These are phyloP conservation scores for Jackrogersella multiformis DNA, from an alignment of 495 filamentous ascomycete species.

Conservation along the genomic window DNA sequence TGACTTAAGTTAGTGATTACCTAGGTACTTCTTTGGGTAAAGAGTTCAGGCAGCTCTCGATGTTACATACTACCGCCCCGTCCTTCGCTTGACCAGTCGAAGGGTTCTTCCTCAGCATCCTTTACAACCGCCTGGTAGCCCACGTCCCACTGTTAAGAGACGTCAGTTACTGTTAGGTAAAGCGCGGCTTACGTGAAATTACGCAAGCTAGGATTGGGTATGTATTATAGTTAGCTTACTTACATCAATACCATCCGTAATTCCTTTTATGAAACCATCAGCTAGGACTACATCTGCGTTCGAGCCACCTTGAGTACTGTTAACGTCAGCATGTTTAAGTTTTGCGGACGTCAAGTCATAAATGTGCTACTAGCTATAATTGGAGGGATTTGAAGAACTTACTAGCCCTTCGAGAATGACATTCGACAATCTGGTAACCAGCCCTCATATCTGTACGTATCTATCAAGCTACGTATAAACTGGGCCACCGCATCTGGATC, in stretches of 20 bases:
- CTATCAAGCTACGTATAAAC: conserved; percentile 75
- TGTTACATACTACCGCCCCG: too few species aligned
- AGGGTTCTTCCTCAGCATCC: conserved; percentile 78
- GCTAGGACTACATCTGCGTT: conserved; percentile 80
- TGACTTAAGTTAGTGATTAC: too few species aligned
- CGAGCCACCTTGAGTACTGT: conserved; percentile 69
- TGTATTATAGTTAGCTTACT: conserved; percentile 18
- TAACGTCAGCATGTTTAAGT: conserved; percentile 2
- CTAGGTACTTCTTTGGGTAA: too few species aligned
- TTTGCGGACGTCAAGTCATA: background rate
- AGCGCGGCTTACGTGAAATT: too few species aligned
- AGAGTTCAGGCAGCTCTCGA: too few species aligned
- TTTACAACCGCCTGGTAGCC: conserved; percentile 78
- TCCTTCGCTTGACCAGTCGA: conserved; percentile 75
- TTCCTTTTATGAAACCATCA: conserved; percentile 75
- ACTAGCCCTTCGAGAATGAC: conserved; percentile 72
- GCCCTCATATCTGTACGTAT: conserved; percentile 75
- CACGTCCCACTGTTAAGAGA: conserved; percentile 62
- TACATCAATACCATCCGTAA: conserved; percentile 67
- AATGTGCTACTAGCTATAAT: too few species aligned
- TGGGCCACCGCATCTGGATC: conserved; percentile 70
- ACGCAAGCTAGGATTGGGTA: background rate
- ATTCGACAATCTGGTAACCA: conserved; percentile 74
- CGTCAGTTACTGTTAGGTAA: too few species aligned
- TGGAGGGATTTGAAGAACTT: too few species aligned